Conservation (phyloP, 2,329 filamentous ascomycete species). For the Phialocephala sp. region DNA sequence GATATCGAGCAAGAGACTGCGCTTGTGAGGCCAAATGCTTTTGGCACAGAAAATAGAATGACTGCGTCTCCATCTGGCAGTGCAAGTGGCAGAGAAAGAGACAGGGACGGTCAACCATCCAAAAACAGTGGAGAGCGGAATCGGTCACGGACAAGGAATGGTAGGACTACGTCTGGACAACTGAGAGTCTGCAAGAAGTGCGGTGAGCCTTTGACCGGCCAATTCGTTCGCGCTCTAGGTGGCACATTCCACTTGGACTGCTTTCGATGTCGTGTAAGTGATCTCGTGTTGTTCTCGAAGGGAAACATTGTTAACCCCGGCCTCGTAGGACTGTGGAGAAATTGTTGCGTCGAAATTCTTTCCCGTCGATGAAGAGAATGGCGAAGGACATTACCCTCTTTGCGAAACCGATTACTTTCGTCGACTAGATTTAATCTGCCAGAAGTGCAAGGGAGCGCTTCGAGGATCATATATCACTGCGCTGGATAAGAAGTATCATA, state of each 20-base stretch:
- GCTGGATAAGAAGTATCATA: conserved; percentile 96
- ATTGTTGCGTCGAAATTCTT: conserved; percentile 99
- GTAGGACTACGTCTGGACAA: conserved; percentile 63
- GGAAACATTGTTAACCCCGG: conserved; percentile 32
- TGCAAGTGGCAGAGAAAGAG: conserved; percentile 32
- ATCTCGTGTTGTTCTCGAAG: conserved; percentile 21
- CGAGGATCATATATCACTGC: conserved; percentile 98
- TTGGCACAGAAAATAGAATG: conserved; percentile 37
- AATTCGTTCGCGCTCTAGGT: conserved; percentile 92
- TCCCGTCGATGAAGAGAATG: conserved; percentile 89
- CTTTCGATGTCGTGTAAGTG: conserved; percentile 87
- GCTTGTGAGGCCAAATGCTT: conserved; percentile 38
- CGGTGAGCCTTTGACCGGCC: conserved; percentile 83
- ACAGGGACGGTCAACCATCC: conserved; percentile 30
- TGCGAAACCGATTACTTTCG: conserved; percentile 99
- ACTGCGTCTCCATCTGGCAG: conserved; percentile 38
- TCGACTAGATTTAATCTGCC: conserved; percentile 87
- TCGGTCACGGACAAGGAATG: conserved; percentile 58
- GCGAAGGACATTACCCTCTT: conserved; percentile 85
- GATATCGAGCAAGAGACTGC: conserved; percentile 32
- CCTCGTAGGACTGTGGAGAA: conserved; percentile 84
- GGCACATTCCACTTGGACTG: conserved; percentile 97
- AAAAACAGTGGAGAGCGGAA: conserved; percentile 60
- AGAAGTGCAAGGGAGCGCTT: conserved; percentile 88
- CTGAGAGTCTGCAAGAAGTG: conserved; percentile 84